These are phyloP conservation scores for Cordyceps sp. DNA, from an alignment of 2,329 filamentous ascomycete species.

Conservation along the genomic window DNA sequence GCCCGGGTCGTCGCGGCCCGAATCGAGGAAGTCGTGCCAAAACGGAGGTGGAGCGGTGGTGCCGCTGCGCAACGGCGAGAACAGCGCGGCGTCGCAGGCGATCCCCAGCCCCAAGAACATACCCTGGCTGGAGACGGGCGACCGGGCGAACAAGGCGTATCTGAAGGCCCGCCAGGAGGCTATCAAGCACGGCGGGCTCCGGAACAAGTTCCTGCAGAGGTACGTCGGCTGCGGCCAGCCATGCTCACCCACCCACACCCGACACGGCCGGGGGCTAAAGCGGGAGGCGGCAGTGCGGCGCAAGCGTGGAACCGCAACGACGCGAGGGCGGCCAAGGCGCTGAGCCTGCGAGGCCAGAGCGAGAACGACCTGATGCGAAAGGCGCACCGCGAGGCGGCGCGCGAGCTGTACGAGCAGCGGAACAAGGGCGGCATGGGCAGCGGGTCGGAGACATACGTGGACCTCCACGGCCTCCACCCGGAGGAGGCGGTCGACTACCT, in stretches of 20 bases:
- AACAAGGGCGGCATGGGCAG: slow-evolving; percentile 49
- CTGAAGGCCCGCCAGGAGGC: slow-evolving; percentile 89
- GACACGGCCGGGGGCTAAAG: slow-evolving; percentile 1
- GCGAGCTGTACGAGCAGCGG: slow-evolving; percentile 82
- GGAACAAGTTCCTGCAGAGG: slow-evolving; percentile 96
- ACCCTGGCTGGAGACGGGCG: slow-evolving; percentile 90
- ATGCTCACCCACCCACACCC: neutral
- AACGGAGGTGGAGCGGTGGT: slow-evolving; percentile 42
- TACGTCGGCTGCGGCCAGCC: too few species aligned
- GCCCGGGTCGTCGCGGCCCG: slow-evolving; percentile 41
- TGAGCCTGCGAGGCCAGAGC: slow-evolving; percentile 84
- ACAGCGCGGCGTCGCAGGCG: slow-evolving; percentile 63
- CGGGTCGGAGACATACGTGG: slow-evolving; percentile 70
- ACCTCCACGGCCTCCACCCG: slow-evolving; percentile 94
- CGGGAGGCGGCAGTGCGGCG: slow-evolving; percentile 47
- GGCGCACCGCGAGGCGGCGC: slow-evolving; percentile 85
- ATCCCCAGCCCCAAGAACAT: slow-evolving; percentile 84
- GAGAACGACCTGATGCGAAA: slow-evolving; percentile 97
- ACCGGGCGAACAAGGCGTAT: slow-evolving; percentile 81
- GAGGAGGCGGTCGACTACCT: slow-evolving; percentile 94
- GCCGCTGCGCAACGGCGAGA: slow-evolving; percentile 52
- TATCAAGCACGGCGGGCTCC: slow-evolving; percentile 88
- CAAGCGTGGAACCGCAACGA: slow-evolving; percentile 99
- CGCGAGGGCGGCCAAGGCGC: slow-evolving; percentile 83
- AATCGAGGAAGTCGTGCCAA: slow-evolving; percentile 40